phyloP scores from a whole-genome alignment of 306 rosid genomes.

The Trichosanthes truncata region DNA sequence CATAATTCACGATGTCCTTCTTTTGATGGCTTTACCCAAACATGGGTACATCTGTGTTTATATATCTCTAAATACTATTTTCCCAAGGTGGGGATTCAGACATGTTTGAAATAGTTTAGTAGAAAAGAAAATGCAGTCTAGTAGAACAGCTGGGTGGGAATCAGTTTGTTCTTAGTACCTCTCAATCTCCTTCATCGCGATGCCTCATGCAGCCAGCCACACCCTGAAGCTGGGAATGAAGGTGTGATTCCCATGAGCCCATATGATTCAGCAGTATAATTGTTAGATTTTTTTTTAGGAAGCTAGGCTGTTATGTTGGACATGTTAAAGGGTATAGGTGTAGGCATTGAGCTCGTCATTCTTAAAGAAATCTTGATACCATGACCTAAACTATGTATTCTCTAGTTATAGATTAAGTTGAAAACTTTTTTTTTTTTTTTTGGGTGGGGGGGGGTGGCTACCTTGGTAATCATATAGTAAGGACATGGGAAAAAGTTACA shows the following conservation, averaged over 20 bases:
- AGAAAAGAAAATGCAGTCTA: neutral
- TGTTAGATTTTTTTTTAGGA: neutral
- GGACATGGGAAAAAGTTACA: neutral
- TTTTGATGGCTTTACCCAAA: neutral
- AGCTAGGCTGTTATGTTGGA: neutral
- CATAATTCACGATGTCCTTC: neutral
- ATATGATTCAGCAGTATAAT: neutral
- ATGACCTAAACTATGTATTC: neutral
- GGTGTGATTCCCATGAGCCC: neutral
- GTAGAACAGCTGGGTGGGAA: neutral
- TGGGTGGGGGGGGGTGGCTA: neutral
- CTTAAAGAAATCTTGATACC: neutral
- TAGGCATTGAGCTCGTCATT: neutral
- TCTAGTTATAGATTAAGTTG: no score
- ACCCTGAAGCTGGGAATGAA: neutral
- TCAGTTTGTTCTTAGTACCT: neutral
- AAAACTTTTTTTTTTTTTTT: neutral
- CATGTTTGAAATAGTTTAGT: neutral
- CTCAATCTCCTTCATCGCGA: neutral
- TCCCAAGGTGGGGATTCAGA: neutral
- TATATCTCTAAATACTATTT: neutral
- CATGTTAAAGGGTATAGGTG: neutral
- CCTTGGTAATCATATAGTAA: no score
- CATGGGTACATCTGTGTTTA: neutral
- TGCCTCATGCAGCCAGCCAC: neutral